Conservation (phyloP, 345 rosid genomes). For the Schrenkiella parvula region DNA sequence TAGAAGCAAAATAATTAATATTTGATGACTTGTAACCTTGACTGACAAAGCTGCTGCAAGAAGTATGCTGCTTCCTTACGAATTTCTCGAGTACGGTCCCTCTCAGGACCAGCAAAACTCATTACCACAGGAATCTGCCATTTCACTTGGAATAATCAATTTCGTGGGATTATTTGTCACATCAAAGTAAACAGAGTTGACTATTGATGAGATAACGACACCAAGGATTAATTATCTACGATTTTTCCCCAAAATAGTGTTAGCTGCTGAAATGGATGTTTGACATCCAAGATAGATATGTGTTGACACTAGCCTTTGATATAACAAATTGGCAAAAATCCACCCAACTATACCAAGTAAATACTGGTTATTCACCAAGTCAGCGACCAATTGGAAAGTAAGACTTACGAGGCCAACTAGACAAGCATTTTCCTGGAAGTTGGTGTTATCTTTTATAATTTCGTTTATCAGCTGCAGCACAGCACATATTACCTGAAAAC, state of each 20-base stretch:
- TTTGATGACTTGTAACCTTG: constrained; percentile 54
- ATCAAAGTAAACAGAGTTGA: not conserved
- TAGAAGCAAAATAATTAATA: not conserved
- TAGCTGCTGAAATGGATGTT: constrained; percentile 1
- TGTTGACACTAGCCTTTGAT: not conserved
- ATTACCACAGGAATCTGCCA: constrained; percentile 80
- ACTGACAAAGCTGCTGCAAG: constrained; percentile 92
- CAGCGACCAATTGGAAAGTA: constrained; percentile 17
- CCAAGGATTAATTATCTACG: not conserved
- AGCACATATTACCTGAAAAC: constrained; percentile 75
- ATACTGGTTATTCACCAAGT: not conserved
- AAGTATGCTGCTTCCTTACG: constrained; percentile 94
- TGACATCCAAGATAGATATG: not conserved
- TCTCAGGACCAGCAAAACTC: constrained; percentile 65
- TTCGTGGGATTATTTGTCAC: not conserved
- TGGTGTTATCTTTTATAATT: constrained; percentile 73
- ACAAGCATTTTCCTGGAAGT: constrained; percentile 94
- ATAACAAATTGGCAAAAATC: not conserved
- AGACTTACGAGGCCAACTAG: constrained; percentile 83
- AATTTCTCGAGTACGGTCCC: constrained; percentile 65
- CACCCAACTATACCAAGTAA: not conserved
- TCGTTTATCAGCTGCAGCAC: constrained; percentile 90
- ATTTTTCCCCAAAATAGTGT: not conserved
- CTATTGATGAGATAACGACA: not conserved
- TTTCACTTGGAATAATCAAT: constrained; percentile 10